Evolutionary conservation across 495 filamentous ascomycete species (phyloP), one percentile per base, ranked within the genome.

Genomic region (Stereocaulon alpinum): DNA sequence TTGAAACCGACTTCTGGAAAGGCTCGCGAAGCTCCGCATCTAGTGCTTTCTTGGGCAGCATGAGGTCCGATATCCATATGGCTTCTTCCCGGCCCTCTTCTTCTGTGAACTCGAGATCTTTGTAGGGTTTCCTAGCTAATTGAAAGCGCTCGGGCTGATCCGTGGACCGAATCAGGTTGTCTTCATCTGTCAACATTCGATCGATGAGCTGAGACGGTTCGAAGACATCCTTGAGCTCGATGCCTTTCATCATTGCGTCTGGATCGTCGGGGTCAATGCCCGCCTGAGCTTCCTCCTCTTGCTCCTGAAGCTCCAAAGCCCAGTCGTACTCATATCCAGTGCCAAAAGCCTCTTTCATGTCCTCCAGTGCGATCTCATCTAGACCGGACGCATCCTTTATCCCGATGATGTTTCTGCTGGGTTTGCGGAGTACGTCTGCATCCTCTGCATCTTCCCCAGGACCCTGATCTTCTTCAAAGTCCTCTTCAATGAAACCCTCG

Each of bases 151-250:
- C 93, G 3, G 93, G 94, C 59, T 95, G 85, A 70, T 98, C 93
- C 15, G 79, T 80, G 53, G 81, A 76, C 17, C 93, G 87, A 58
- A 98, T 96, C 53, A 80, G 75, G 69, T 96, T 94, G 66, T 98
- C 93, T 50, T 89, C 90, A 56, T 97, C 93, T 5, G 93, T 98
- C 40, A 98, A 82, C 70, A 97, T 87, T 71, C 87, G 89, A 70
- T 97, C 93, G 41, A 82, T 82, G 43, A 98, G 82, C 71, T 97
- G 88, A 2, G 90, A 91, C 2, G 94, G 94, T 71, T 98, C 93
- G 61, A 98, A 97, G 58, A 98, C 91, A 69, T 97, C 92, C 72
- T 96, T 95, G 45, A 98, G 77, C 69, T 96, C 88, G n/a, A 97
- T 77, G 32, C 76, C 75, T 63, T 82, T 68, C 4, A 61, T 37